phyloP scores from a whole-genome alignment of 2,329 filamentous ascomycete genomes.

The Fusarium camptoceras region DNA sequence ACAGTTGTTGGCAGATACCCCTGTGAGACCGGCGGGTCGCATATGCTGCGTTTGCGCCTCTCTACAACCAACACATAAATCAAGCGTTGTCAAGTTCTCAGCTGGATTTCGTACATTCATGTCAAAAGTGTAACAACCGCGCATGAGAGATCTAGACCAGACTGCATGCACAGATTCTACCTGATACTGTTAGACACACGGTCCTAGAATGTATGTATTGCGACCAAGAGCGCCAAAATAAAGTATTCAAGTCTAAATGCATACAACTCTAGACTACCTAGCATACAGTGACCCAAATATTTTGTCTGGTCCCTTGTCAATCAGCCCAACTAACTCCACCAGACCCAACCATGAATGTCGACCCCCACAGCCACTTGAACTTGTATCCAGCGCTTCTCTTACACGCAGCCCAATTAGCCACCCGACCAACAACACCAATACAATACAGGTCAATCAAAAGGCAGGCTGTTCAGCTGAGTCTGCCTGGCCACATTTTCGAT shows the following conservation, averaged over 20 bases:
- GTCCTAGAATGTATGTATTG: neutral
- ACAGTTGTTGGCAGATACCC: constrained; percentile 39
- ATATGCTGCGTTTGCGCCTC: constrained; percentile 22
- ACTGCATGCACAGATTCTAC: neutral
- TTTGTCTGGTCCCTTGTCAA: neutral
- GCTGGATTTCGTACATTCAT: neutral
- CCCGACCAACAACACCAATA: neutral
- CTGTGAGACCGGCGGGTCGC: constrained; percentile 27
- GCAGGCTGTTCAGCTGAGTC: neutral
- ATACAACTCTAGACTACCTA: neutral
- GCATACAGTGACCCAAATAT: neutral
- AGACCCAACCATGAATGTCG: constrained; percentile 12
- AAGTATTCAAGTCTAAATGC: neutral
- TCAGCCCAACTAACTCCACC: constrained; percentile 25
- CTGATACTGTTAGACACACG: no score
- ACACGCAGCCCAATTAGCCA: neutral
- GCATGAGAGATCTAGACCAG: neutral
- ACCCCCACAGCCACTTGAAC: constrained; percentile 30
- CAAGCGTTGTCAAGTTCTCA: constrained; percentile 17
- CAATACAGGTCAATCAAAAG: neutral
- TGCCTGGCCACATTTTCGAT: neutral
- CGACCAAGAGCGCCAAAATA: neutral
- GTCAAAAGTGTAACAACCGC: neutral
- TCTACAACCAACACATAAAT: constrained; percentile 26
- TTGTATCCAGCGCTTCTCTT: neutral